Conservation (phyloP, 2,329 filamentous ascomycete species). For the Fusarium agapanthi region DNA sequence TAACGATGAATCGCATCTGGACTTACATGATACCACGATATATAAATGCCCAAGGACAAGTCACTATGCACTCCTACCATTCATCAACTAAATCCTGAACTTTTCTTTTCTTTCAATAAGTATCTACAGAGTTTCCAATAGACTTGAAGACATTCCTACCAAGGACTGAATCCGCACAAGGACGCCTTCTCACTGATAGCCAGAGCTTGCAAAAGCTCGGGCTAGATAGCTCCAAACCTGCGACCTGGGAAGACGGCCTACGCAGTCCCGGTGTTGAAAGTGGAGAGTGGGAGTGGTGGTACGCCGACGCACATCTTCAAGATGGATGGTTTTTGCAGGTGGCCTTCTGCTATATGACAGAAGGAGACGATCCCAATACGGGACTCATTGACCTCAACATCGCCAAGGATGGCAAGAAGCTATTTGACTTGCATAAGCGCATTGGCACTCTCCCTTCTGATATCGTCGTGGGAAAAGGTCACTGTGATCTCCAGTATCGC, state of each 20-base stretch:
- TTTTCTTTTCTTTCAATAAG: background rate
- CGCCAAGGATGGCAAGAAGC: background rate
- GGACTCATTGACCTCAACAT: background rate
- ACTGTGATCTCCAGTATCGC: background rate
- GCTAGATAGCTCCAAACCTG: background rate
- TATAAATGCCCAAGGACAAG: background rate
- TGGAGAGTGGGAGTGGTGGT: background rate
- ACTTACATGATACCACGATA: background rate
- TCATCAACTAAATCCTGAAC: background rate
- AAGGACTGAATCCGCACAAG: background rate
- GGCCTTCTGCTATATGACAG: background rate
- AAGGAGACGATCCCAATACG: background rate
- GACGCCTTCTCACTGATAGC: background rate
- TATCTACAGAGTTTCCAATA: background rate
- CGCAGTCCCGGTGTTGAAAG: background rate
- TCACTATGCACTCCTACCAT: rapidly evolving
- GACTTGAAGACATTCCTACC: background rate
- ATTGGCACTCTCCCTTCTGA: background rate
- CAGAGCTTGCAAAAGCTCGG: background rate
- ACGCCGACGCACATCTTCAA: background rate
- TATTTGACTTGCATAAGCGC: background rate
- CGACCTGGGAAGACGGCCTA: background rate
- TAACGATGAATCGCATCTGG: background rate
- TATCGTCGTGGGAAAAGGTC: background rate
- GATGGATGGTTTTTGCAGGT: background rate